phyloP scores from a whole-genome alignment of 1,139 yeast species.

The Yamadazyma diddensiae region DNA sequence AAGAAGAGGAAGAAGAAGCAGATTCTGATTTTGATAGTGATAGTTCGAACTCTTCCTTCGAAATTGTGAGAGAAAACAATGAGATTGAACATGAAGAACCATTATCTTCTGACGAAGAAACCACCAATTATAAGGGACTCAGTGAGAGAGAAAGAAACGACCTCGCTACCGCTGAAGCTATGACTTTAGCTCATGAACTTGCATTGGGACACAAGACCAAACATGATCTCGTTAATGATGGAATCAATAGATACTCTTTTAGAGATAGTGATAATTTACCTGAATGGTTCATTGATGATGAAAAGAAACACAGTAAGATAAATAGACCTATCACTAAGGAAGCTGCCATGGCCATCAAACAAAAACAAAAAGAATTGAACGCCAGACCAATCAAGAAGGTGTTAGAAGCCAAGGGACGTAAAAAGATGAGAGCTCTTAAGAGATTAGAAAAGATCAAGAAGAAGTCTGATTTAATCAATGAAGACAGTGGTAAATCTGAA shows the following conservation, averaged over 20 bases:
- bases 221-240: conserved; percentile 84
- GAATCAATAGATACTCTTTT: conserved; percentile 87
- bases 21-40: conserved; percentile 22
- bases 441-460: conserved; percentile 88
- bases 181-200: conserved; percentile 95
- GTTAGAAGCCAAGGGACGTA: conserved; percentile 94
- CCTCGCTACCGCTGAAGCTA: conserved; percentile 90
- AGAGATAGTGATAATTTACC: conserved; percentile 90
- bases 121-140: conserved; percentile 27
- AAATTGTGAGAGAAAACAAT: conserved; percentile 47
- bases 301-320: conserved; percentile 78
- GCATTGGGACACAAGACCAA: conserved; percentile 86
- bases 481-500: conserved; percentile 83
- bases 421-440: conserved; percentile 89
- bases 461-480: conserved; percentile 91
- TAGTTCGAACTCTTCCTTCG: conserved; percentile 43
- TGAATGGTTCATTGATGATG: conserved; percentile 95
- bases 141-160: conserved; percentile 66
- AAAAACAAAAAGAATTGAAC: conserved; percentile 83
- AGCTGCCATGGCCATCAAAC: conserved; percentile 89
- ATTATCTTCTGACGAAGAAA: conserved; percentile 45
- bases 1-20: conserved; percentile 14
- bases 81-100: conserved; percentile 26
- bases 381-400: conserved; percentile 99
- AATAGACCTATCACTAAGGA: conserved; percentile 93